These are phyloP conservation scores for Inosperma sp. DNA, from an alignment of 768 basidiomycete genomes.

Conservation along the genomic window DNA sequence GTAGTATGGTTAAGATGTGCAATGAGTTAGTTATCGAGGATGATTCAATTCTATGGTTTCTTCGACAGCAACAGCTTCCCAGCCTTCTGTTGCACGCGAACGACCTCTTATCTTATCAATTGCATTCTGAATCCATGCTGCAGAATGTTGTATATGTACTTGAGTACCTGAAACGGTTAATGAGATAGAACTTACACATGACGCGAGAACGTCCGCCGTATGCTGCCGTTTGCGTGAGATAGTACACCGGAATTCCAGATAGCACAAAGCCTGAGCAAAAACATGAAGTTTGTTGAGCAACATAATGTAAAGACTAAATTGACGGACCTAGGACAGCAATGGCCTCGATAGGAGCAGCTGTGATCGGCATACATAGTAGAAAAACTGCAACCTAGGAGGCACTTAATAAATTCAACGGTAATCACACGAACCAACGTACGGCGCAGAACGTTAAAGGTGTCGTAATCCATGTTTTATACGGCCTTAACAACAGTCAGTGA, in stretches of 20 bases:
- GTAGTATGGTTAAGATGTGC: background rate
- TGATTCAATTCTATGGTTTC: constrained; percentile 67
- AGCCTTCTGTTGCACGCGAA: constrained; percentile 54
- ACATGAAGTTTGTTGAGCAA: background rate
- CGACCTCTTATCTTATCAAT: constrained; percentile 49
- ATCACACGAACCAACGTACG: constrained; percentile 39
- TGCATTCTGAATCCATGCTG: constrained; percentile 24
- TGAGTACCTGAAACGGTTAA: background rate
- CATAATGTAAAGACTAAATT: background rate
- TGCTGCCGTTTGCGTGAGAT: constrained; percentile 56
- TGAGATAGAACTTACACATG: constrained; percentile 35
- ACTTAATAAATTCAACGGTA: constrained; percentile 5
- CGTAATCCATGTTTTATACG: constrained; percentile 88
- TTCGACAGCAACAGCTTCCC: constrained; percentile 77
- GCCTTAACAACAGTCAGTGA: constrained; percentile 42
- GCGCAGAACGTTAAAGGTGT: constrained; percentile 89
- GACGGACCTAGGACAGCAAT: constrained; percentile 76
- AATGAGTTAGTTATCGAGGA: constrained; percentile 21
- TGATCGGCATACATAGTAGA: constrained; percentile 88
- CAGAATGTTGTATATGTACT: constrained; percentile 11
- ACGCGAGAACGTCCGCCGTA: constrained; percentile 38
- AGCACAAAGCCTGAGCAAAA: constrained; percentile 61
- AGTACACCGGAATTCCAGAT: constrained; percentile 79
- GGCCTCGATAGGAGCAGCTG: constrained; percentile 88
- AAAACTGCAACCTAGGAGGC: constrained; percentile 74